A percentile compares a stretch with the other conserved stretches of the same genome.
Conservation (phyloP, 768 basidiomycete genomes). For the Agaricus blazei region DNA sequence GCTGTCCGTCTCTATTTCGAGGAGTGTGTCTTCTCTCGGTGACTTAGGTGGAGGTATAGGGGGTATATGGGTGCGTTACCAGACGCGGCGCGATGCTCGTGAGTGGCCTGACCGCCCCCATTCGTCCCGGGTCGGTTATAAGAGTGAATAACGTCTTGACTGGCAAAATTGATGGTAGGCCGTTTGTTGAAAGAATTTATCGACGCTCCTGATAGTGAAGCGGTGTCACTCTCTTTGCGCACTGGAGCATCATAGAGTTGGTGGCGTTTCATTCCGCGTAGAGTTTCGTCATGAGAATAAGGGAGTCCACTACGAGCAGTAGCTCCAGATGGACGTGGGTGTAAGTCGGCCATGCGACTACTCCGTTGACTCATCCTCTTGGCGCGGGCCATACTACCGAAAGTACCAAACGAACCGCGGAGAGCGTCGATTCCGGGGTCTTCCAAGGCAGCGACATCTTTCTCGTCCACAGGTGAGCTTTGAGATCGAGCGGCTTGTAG, state of each 20-base stretch:
- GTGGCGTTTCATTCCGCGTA: constrained; percentile 64
- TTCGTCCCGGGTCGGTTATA: constrained; percentile 57
- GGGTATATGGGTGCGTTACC: constrained; percentile 27
- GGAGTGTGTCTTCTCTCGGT: constrained; percentile 21
- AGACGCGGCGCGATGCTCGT: constrained; percentile 42
- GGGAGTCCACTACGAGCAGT: constrained; percentile 17
- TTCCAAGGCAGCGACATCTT: constrained; percentile 58
- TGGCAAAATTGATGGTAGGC: constrained; percentile 74
- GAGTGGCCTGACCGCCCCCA: constrained; percentile 37
- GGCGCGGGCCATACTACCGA: constrained; percentile 86
- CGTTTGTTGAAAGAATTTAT: constrained; percentile 34
- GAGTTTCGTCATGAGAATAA: constrained; percentile 10
- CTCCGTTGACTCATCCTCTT: constrained; percentile 51
- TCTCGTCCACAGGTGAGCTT: constrained; percentile 68
- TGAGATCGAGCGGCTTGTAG: constrained; percentile 77
- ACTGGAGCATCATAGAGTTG: constrained; percentile 89
- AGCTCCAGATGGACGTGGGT: constrained; percentile 30
- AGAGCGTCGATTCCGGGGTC: constrained; percentile 93
- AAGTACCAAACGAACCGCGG: constrained; percentile 84
- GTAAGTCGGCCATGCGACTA: constrained; percentile 22
- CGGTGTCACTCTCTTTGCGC: constrained; percentile 35
- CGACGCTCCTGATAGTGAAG: constrained; percentile 35
- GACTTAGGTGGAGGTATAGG: constrained; percentile 23
- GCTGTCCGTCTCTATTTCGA: constrained; percentile 23
- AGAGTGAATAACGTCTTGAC: constrained; percentile 68